Evolutionary conservation across 2,329 filamentous ascomycete genomes (phyloP).

Genomic region (Ophiobolus disseminans): DNA sequence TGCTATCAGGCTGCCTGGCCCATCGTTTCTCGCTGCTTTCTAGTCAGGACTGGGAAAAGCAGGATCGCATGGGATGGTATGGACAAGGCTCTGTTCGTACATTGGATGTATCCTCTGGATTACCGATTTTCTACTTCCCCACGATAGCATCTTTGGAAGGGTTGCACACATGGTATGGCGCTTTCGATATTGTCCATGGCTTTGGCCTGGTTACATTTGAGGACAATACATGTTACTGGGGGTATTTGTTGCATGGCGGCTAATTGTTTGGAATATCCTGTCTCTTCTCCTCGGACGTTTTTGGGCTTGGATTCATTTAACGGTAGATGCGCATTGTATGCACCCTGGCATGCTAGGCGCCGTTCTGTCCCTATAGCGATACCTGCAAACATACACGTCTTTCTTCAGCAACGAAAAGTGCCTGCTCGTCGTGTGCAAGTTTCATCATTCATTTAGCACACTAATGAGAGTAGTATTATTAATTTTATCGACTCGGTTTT

Average conservation of each 20-base stretch:
- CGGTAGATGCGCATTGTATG: conserved; percentile 35
- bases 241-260: conserved; percentile 33
- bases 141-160: conserved; percentile 21
- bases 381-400: conserved; percentile 11
- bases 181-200: conserved; percentile 36
- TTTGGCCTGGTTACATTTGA: conserved; percentile 32
- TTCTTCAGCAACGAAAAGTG: too few species aligned
- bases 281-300: conserved; percentile 13
- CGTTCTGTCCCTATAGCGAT: conserved; percentile 44
- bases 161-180: conserved; percentile 40
- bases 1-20: conserved; percentile 9
- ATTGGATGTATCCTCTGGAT: conserved; percentile 14
- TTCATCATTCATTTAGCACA: too few species aligned
- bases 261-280: conserved; percentile 27
- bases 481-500: too few species aligned
- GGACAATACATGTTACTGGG: conserved; percentile 24
- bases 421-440: too few species aligned
- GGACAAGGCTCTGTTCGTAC: conserved; percentile 16
- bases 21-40: conserved; percentile 22
- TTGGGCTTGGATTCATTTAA: conserved; percentile 22
- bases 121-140: conserved; percentile 5
- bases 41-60: conserved; percentile 26
- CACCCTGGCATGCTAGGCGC: conserved; percentile 31
- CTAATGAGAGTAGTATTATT: too few species aligned
- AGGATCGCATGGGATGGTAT: conserved; percentile 18